Percentiles rank a stretch among this genome's conserved stretches.
These are phyloP conservation scores for Aspergillus ustus DNA, from an alignment of 2,329 filamentous ascomycete species.

Conservation along the genomic window DNA sequence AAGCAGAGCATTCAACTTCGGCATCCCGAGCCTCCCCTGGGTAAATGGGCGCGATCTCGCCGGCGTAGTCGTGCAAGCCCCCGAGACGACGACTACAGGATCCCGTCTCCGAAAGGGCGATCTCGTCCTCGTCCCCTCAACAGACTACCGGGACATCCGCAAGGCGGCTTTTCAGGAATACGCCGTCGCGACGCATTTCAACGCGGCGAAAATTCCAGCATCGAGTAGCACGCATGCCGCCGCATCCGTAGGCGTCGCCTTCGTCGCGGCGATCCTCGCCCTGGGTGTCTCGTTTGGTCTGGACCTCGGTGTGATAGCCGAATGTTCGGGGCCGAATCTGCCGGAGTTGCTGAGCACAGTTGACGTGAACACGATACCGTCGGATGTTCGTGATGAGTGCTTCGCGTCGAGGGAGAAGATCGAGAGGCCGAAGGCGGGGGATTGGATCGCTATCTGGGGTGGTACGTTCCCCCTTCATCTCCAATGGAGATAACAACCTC, in stretches of 20 bases:
- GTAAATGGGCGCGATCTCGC: constrained; percentile 72
- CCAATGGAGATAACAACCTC: constrained; percentile 1
- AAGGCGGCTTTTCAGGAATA: constrained; percentile 76
- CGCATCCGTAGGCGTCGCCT: constrained; percentile 71
- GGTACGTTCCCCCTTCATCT: constrained; percentile 47
- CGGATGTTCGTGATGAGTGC: constrained; percentile 67
- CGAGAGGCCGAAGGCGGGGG: constrained; percentile 63
- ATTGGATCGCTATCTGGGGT: constrained; percentile 77
- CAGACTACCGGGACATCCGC: constrained; percentile 73
- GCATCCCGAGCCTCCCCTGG: constrained; percentile 69
- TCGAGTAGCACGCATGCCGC: constrained; percentile 59
- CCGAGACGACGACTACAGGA: constrained; percentile 32
- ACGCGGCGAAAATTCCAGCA: constrained; percentile 65
- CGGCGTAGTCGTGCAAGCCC: constrained; percentile 62
- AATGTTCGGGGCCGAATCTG: constrained; percentile 63
- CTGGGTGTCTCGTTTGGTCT: constrained; percentile 73
- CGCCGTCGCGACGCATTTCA: constrained; percentile 67
- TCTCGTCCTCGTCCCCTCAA: constrained; percentile 67
- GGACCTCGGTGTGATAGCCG: constrained; percentile 55
- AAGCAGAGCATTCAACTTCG: constrained; percentile 70
- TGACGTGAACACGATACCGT: constrained; percentile 55
- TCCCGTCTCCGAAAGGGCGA: constrained; percentile 63
- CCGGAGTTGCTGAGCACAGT: constrained; percentile 55
- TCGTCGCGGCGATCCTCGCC: constrained; percentile 69
- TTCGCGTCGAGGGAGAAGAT: constrained; percentile 57